Evolutionary conservation across 164 flowering plant species (phyloP).

Genomic region (Cinnamomum chago): DNA sequence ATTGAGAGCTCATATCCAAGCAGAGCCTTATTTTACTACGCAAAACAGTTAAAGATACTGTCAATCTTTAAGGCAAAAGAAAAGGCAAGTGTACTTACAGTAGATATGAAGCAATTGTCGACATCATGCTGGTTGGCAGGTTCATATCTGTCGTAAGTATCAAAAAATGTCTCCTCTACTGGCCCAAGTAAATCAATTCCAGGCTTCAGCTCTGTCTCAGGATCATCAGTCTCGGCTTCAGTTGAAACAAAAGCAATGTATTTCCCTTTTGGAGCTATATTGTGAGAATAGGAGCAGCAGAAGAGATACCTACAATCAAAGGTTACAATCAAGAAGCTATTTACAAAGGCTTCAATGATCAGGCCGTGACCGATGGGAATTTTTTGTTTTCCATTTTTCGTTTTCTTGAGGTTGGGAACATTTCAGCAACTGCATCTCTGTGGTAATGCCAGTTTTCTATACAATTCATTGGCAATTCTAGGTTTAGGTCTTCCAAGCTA

Average conservation of each 20-base stretch:
- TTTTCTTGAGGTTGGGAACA: neutral
- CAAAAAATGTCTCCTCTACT: slow-evolving; percentile 80
- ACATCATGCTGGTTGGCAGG: slow-evolving; percentile 50
- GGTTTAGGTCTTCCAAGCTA: slow-evolving; percentile 1
- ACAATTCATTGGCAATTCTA: neutral
- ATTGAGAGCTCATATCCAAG: neutral
- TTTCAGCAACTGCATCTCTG: neutral
- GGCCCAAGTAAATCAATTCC: slow-evolving; percentile 90
- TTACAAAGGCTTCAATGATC: neutral
- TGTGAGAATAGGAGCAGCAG: slow-evolving; percentile 94
- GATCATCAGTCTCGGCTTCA: slow-evolving; percentile 89
- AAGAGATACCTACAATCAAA: slow-evolving; percentile 68
- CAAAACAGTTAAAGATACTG: neutral
- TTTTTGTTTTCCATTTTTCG: neutral
- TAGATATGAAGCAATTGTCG: slow-evolving; percentile 82
- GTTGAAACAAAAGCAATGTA: slow-evolving; percentile 90
- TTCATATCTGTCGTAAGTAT: slow-evolving; percentile 78
- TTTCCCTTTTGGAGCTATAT: slow-evolving; percentile 94
- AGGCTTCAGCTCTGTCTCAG: slow-evolving; percentile 79
- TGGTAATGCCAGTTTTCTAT: neutral
- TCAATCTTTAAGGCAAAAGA: neutral
- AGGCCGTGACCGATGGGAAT: neutral
- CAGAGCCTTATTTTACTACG: neutral
- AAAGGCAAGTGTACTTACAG: slow-evolving; percentile 40
- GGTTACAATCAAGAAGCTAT: neutral